Evolutionary conservation across 2,329 filamentous ascomycete genomes (phyloP).

Genomic region (Colletotrichum tamarilloi): DNA sequence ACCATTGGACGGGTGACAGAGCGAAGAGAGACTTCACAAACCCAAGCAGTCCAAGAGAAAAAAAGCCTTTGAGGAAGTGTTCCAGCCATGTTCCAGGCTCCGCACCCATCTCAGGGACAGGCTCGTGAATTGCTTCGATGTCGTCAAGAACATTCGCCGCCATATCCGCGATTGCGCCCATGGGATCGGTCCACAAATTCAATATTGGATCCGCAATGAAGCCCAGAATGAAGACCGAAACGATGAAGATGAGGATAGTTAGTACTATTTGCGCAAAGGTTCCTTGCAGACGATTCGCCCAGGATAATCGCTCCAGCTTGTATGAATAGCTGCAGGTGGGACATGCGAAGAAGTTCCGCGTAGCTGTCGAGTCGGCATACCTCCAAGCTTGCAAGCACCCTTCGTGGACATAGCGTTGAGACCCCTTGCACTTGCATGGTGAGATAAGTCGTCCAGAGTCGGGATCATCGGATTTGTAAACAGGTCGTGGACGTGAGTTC

Average conservation of each 20-base stretch:
- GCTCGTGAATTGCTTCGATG: conserved; percentile 46
- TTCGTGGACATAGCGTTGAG: conserved; percentile 94
- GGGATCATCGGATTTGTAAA: conserved; percentile 79
- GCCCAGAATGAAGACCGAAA: conserved; percentile 83
- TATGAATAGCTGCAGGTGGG: conserved; percentile 90
- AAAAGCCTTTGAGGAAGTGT: conserved; percentile 90
- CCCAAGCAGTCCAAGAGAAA: conserved; percentile 88
- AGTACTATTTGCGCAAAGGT: conserved; percentile 74
- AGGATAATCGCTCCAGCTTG: conserved; percentile 79
- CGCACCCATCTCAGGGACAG: conserved; percentile 52
- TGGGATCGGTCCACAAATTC: conserved; percentile 85
- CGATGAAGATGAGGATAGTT: conserved; percentile 77
- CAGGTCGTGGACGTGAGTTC: conserved; percentile 45
- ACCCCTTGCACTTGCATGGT: conserved; percentile 94
- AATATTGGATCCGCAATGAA: conserved; percentile 95
- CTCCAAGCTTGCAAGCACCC: conserved; percentile 89
- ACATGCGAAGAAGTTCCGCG: conserved; percentile 85
- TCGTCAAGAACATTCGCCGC: conserved; percentile 59
- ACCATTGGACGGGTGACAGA: conserved; percentile 81
- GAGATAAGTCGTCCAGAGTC: conserved; percentile 82
- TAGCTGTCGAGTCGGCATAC: conserved; percentile 71
- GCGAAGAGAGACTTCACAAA: conserved; percentile 84
- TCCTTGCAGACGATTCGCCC: conserved; percentile 77
- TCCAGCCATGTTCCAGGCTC: conserved; percentile 75
- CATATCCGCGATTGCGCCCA: conserved; percentile 68